Evolutionary conservation across 108 stramenopile species (phyloP), one percentile per base, ranked within the genome.

Genomic region (Pseudonitzschia delicatissima): DNA sequence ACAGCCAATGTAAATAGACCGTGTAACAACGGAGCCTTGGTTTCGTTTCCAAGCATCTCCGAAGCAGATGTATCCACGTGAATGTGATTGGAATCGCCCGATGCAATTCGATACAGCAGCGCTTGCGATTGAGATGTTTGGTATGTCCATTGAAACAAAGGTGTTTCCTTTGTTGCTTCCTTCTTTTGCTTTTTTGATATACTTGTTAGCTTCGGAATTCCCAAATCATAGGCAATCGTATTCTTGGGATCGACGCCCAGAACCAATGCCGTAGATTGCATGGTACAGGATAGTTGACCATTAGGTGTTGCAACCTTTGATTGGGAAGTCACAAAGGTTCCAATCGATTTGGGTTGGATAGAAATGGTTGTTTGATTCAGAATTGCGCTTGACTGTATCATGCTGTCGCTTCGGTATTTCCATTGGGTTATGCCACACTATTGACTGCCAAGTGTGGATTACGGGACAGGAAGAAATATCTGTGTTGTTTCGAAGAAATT

Each of bases 81-180:
- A 50, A 97, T 89, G 33, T 82, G 80, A 66, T 97, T 97, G 59
- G 87, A 88, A 77, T 97, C 96, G 1, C 96, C 96, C 49, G 85
- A 88, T 7, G 77, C 67, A 31, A 96, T 67, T 31, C 95, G 86
- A 77, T 96, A 96, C 27, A 94, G 42, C 13, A 93, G 78, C 11
- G 95, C 88, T 71, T 91, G 88, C 49, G 79, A 84, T 15, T 53
- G 48, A 8, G 78, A 53, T 45, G 87, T 88, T 25, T 31, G 47
- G 50, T 74, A 87, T 2, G 37, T 47, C 74, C 71, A 69, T 64
- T 78, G 51, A 11, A 66, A 60, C 9, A 23, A 47, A n/a, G 39
- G 49, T 17, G 23, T 29, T 51, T 5, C 44, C 35, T 35, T 62
- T 9, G 1, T 11, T 35, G n/a, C n/a, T n/a, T n/a, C n/a, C 26